Base-by-base conservation (phyloP, 2,329 filamentous ascomycete species). In the Neofusicoccum laricinum region DNA sequence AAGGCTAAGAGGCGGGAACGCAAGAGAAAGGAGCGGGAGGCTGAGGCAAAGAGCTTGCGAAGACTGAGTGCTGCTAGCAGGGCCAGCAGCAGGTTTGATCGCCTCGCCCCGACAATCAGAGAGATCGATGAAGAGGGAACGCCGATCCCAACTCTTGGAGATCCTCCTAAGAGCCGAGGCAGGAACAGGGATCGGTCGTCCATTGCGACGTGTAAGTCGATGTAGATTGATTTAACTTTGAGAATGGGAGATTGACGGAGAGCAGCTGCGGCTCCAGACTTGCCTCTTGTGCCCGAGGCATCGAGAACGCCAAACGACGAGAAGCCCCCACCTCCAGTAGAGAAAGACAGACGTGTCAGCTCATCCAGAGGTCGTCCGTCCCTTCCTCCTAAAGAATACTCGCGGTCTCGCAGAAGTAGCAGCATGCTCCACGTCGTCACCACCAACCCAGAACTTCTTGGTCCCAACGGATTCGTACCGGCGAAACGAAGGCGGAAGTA, bases 21-120 rank as follows among this genome's bases (percentile, higher is more conserved):
- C 61, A 97, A 94, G 73, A 86, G 94, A 8, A 92, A 86, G 72
- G 93, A 98, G 74, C 88, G 87, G 70, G 93, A 99, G 71, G 84
- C 85, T 1, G 92, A 98, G 71, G 88, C 87, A 64, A 90, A 92
- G 74, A 91, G 88, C 66, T 82, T 95, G 34, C 85, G 93, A 61
- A 87, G 94, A 45, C 82, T 98, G 50, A 98, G 95, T 67, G 92
- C 91, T 64, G 93, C 94, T 5, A 97, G 93, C 65, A 93, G 91
- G 64, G 93, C 94, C 4, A 97, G 93, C 65, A 94, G 91, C 74
- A 88, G 93, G 38, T 80, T 97, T 6, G 92, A 95, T 73, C 87
- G 90, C 46, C 85, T 96, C 72, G 91, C 91, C 2, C 89, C 92
- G 10, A 88, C 88, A 19, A 81, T 96, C 15, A 85, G 88, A 50